phyloP scores from a whole-genome alignment of 2,329 filamentous ascomycete species.

The Cordyceps cicadae region DNA sequence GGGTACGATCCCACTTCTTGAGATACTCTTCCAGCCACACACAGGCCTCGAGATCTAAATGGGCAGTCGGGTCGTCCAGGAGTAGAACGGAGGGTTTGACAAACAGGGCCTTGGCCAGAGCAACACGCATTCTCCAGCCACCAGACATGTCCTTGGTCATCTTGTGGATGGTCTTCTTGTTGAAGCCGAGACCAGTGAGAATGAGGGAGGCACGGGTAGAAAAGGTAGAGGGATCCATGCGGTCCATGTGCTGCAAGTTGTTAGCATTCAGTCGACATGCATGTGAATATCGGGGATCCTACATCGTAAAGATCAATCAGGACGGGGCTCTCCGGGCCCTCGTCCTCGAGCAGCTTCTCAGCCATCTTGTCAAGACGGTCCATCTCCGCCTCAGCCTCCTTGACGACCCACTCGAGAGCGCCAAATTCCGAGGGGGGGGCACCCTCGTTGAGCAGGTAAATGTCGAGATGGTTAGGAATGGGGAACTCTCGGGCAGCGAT shows the following conservation, averaged over 20 bases:
- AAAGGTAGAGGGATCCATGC: slow-evolving; percentile 98
- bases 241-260: slow-evolving; percentile 74
- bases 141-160: slow-evolving; percentile 99
- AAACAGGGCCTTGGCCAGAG: slow-evolving; percentile 93
- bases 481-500: slow-evolving; percentile 92
- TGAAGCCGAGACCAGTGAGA: slow-evolving; percentile 96
- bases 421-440: slow-evolving; percentile 82
- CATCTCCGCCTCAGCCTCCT: slow-evolving; percentile 87
- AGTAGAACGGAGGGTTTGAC: slow-evolving; percentile 93
- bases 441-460: slow-evolving; percentile 97
- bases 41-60: slow-evolving; percentile 98
- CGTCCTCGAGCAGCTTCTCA: slow-evolving; percentile 82
- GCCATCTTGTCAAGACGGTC: slow-evolving; percentile 80
- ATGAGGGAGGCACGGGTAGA: slow-evolving; percentile 92
- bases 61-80: slow-evolving; percentile 95
- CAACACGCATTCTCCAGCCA: slow-evolving; percentile 99
- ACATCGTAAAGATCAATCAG: slow-evolving; percentile 95
- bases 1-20: slow-evolving; percentile 98
- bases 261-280: slow-evolving; percentile 12
- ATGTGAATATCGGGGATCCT: slow-evolving; percentile 27
- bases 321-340: slow-evolving; percentile 83
- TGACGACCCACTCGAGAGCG: slow-evolving; percentile 95
- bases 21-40: slow-evolving; percentile 99
- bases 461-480: slow-evolving; percentile 92
- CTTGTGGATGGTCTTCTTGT: slow-evolving; percentile 96